These are phyloP conservation scores for Pseudotsuga menziesii DNA, from an alignment of 75 land plant species.

Conservation along the genomic window DNA sequence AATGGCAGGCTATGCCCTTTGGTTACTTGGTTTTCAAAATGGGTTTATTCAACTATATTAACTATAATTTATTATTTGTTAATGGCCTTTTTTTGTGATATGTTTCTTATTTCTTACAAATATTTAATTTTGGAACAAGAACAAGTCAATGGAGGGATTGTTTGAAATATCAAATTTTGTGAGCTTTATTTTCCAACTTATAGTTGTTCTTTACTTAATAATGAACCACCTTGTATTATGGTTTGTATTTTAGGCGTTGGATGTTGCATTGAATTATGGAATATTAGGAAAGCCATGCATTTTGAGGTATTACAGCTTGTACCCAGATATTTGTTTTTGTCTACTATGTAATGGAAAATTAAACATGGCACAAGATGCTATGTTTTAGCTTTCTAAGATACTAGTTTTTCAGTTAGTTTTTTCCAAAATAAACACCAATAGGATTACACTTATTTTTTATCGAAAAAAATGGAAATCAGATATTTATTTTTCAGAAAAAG, in stretches of 20 bases:
- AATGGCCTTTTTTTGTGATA: neutral
- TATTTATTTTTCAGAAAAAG: too few relatives aligned
- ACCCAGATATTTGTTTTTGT: too few relatives aligned
- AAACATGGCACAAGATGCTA: too few relatives aligned
- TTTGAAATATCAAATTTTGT: conserved; percentile 91
- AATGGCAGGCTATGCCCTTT: conserved; percentile 51
- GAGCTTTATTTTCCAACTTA: conserved; percentile 79
- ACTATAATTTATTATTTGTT: neutral
- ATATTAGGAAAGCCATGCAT: conserved; percentile 99
- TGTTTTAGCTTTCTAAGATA: too few relatives aligned
- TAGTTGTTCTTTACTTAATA: conserved; percentile 94
- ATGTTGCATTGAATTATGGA: conserved; percentile 98
- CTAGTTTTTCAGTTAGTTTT: too few relatives aligned
- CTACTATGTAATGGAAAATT: too few relatives aligned
- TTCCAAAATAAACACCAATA: too few relatives aligned
- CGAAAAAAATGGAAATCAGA: too few relatives aligned
- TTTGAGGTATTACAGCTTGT: conserved; percentile 64
- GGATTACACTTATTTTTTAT: too few relatives aligned
- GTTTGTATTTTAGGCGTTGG: conserved; percentile 93
- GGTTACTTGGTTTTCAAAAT: conserved; percentile 3
- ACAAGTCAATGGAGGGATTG: conserved; percentile 98
- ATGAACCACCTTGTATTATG: conserved; percentile 99
- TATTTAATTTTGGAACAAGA: conserved; percentile 98
- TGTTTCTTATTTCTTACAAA: conserved; percentile 34
- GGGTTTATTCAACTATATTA: neutral